phyloP scores from a whole-genome alignment of 306 rosid genomes.

The Crataegus laevigata region DNA sequence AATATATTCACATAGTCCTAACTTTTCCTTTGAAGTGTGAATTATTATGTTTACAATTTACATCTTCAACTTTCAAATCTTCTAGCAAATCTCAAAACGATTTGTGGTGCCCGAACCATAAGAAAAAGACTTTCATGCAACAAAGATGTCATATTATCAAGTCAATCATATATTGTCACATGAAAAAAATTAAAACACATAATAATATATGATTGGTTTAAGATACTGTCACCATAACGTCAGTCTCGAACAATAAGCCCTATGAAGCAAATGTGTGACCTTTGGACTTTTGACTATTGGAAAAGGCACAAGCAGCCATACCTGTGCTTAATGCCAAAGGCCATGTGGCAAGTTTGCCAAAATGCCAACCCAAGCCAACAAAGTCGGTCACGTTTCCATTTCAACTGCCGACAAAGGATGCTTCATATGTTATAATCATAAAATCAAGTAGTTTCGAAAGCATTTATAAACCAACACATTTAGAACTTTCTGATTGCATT shows the following conservation, averaged over 20 bases:
- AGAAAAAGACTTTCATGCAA: not conserved
- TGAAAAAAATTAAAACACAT: no score
- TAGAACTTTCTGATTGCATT: not conserved
- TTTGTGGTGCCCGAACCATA: not conserved
- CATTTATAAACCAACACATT: not conserved
- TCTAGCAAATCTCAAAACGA: no score
- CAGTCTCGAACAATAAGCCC: not conserved
- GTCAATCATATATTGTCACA: not conserved
- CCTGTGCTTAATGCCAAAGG: not conserved
- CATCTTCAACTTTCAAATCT: not conserved
- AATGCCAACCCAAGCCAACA: not conserved
- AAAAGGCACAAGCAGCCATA: not conserved
- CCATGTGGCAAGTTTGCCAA: not conserved
- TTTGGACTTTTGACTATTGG: not conserved
- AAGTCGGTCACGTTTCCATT: not conserved
- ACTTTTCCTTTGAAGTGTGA: not conserved
- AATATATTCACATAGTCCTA: not conserved
- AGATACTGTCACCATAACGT: accelerated
- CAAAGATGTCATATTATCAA: no score
- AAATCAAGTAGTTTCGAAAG: not conserved
- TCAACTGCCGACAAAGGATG: not conserved
- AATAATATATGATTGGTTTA: accelerated
- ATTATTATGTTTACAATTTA: no score
- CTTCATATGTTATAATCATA: not conserved
- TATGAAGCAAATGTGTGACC: not conserved